Percentiles rank a stretch among this genome's conserved stretches.
These are phyloP conservation scores for Blastosporella zonata DNA, from an alignment of 1,284 basidiomycete species.

Conservation along the genomic window DNA sequence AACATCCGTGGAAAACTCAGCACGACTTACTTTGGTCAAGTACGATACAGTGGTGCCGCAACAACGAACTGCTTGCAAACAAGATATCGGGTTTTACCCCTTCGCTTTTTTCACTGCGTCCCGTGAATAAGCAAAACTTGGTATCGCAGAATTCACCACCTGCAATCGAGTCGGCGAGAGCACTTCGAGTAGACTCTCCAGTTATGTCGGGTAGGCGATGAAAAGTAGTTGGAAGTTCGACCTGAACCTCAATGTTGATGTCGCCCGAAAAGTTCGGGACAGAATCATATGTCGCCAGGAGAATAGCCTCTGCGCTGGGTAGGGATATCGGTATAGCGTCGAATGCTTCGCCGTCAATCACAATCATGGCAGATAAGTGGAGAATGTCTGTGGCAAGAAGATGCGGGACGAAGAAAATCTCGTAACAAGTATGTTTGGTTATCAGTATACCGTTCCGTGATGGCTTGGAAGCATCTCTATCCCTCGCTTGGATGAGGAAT, in stretches of 20 bases:
- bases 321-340: not conserved
- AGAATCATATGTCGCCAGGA: constrained; percentile 2
- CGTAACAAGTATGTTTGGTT: not conserved
- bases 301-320: not conserved
- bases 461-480: not conserved
- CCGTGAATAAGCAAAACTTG: constrained; percentile 24
- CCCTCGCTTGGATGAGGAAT: not conserved
- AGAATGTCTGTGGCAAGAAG: not conserved
- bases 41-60: constrained; percentile 16
- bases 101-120: constrained; percentile 1
- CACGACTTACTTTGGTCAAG: constrained; percentile 16
- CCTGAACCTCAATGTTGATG: not conserved
- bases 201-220: not conserved
- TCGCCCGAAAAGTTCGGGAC: not conserved
- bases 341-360: not conserved
- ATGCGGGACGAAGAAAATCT: constrained; percentile 6
- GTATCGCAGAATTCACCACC: constrained; percentile 15
- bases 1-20: not conserved
- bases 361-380: not conserved
- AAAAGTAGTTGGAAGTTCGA: constrained; percentile 7
- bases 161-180: constrained; percentile 2
- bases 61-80: constrained; percentile 17
- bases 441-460: not conserved
- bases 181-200: constrained; percentile 5
- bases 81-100: constrained; percentile 14